Evolutionary conservation across 805 yeast species (phyloP).

Genomic region (Lachancea meyersii): DNA sequence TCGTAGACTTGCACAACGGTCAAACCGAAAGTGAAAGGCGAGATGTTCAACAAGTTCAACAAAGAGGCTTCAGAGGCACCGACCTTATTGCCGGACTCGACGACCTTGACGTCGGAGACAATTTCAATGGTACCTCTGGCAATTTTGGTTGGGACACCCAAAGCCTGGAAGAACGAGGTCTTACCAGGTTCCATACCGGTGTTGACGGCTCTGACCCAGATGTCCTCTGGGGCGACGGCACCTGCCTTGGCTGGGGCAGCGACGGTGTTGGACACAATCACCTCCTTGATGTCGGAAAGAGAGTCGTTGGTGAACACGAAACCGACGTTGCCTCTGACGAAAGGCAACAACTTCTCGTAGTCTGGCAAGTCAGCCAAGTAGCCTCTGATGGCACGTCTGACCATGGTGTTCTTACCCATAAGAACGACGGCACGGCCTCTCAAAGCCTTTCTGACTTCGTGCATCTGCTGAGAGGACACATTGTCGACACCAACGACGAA

Average conservation of each 20-base stretch:
- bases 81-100: conserved; percentile 76
- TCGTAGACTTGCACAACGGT: conserved; percentile 95
- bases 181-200: conserved; percentile 99
- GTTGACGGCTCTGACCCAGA: conserved; percentile 98
- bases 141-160: conserved; percentile 99
- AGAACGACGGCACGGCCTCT: conserved; percentile 92
- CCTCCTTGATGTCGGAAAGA: conserved; percentile 87
- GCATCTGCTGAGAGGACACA: conserved; percentile 99
- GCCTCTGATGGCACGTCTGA: conserved; percentile 98
- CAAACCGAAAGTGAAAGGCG: conserved; percentile 99
- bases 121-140: conserved; percentile 99
- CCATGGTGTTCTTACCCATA: conserved; percentile 99
- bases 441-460: conserved; percentile 95
- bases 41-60: conserved; percentile 98
- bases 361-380: conserved; percentile 92
- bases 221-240: conserved; percentile 98
- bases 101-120: conserved; percentile 94
- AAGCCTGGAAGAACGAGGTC: conserved; percentile 99
- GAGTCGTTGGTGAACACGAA: conserved; percentile 98
- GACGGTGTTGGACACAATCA: conserved; percentile 83
- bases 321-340: conserved; percentile 97
- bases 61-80: conserved; percentile 99
- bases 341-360: conserved; percentile 89
- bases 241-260: conserved; percentile 99
- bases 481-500: conserved; percentile 99